Evolutionary conservation across 2,329 filamentous ascomycete genomes (phyloP).

Genomic region (Paradendryphiella salina): DNA sequence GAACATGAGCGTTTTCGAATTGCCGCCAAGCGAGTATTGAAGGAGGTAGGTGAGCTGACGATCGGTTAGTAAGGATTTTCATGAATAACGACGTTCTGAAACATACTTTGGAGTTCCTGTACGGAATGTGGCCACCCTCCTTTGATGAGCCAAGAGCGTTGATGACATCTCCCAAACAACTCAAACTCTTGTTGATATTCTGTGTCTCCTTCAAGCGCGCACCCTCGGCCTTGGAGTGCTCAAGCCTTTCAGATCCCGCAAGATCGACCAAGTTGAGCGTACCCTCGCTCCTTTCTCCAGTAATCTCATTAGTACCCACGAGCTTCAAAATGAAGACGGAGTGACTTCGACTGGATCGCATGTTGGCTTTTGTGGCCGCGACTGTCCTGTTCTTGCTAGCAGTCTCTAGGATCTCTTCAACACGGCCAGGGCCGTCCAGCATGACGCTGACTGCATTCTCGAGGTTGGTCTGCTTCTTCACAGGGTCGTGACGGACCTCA

Average conservation of each 20-base stretch:
- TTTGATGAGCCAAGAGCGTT: constrained; percentile 84
- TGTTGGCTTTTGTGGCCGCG: constrained; percentile 96
- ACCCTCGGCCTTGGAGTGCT: constrained; percentile 83
- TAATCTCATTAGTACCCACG: constrained; percentile 68
- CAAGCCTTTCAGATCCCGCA: constrained; percentile 87
- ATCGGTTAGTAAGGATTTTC: constrained; percentile 11
- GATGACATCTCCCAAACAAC: constrained; percentile 92
- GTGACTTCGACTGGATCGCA: constrained; percentile 90
- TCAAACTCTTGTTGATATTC: constrained; percentile 94
- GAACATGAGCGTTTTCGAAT: constrained; percentile 98
- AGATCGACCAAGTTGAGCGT: constrained; percentile 95
- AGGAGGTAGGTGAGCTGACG: constrained; percentile 81
- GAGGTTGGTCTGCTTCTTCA: constrained; percentile 78
- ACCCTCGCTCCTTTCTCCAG: constrained; percentile 83
- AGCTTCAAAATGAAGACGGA: constrained; percentile 89
- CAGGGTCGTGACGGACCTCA: constrained; percentile 84
- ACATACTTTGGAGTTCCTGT: constrained; percentile 86
- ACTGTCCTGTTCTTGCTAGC: constrained; percentile 88
- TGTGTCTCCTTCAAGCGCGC: constrained; percentile 91
- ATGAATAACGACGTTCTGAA: constrained; percentile 13
- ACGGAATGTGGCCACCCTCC: constrained; percentile 79
- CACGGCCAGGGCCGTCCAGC: constrained; percentile 77
- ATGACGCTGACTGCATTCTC: constrained; percentile 76
- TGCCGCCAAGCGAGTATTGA: constrained; percentile 91
- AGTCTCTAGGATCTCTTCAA: constrained; percentile 76